Evolutionary conservation across 352 stramenopile species (phyloP).

Genomic region (Thalassiosira hispida): DNA sequence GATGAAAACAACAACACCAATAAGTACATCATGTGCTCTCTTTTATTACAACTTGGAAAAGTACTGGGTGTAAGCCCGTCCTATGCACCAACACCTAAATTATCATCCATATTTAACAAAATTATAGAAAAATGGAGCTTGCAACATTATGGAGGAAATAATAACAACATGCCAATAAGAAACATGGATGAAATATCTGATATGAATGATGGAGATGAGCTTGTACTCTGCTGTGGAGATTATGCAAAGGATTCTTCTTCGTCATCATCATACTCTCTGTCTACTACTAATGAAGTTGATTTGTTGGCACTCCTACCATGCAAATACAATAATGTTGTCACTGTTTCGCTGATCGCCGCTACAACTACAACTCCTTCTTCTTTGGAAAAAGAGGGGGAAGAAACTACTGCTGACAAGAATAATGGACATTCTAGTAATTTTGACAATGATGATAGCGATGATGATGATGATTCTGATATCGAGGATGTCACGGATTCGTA

Average conservation of each 20-base stretch:
- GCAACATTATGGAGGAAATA: not conserved
- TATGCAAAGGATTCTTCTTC: slow-evolving; percentile 2
- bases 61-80: slow-evolving; percentile 3
- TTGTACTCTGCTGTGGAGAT: slow-evolving; percentile 18
- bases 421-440: not conserved
- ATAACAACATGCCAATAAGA: not conserved
- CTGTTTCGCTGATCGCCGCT: slow-evolving; percentile 3
- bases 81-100: not conserved
- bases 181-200: slow-evolving; percentile 14
- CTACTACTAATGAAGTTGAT: not conserved
- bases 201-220: slow-evolving; percentile 19
- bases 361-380: not conserved
- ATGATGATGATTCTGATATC: slow-evolving; percentile 11
- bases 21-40: slow-evolving; percentile 21
- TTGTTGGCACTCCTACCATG: slow-evolving; percentile 18
- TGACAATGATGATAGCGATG: not conserved
- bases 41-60: slow-evolving; percentile 16
- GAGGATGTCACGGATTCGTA: not conserved
- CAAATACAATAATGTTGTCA: slow-evolving; percentile 8
- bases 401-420: not conserved
- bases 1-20: not conserved
- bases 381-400: not conserved
- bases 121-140: slow-evolving; percentile 16
- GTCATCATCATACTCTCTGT: not conserved
- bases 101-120: slow-evolving; percentile 28